These are phyloP conservation scores for Neofusicoccum cordaticola DNA, from an alignment of 2,329 filamentous ascomycete species.

Conservation along the genomic window DNA sequence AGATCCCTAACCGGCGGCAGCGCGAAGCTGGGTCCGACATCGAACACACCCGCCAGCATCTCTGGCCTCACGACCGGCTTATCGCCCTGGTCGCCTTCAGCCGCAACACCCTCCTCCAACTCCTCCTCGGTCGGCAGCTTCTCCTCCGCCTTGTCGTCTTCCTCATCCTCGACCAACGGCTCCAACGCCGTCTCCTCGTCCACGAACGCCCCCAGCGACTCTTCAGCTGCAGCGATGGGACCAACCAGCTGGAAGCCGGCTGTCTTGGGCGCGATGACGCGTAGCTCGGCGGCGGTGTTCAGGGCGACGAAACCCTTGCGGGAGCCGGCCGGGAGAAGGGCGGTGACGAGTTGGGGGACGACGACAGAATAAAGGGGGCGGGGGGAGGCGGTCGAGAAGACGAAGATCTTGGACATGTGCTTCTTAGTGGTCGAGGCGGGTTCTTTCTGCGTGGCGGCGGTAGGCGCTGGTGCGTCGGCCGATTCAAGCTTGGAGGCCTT, in stretches of 20 bases:
- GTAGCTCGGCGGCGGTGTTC: conserved; percentile 73
- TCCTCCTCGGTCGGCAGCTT: conserved; percentile 25
- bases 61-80: conserved; percentile 65
- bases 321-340: conserved; percentile 59
- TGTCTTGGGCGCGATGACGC: conserved; percentile 39
- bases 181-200: conserved; percentile 21
- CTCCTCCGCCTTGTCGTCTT: conserved; percentile 24
- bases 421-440: not conserved
- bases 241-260: conserved; percentile 27
- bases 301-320: conserved; percentile 72
- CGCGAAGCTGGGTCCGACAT: conserved; percentile 65
- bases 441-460: conserved; percentile 24
- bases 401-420: conserved; percentile 50
- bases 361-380: conserved; percentile 59
- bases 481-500: not conserved
- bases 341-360: conserved; percentile 58
- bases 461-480: not conserved
- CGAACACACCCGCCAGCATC: conserved; percentile 67
- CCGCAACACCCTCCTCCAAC: conserved; percentile 31
- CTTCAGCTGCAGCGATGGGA: conserved; percentile 27
- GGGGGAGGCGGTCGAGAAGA: conserved; percentile 64
- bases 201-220: conserved; percentile 25
- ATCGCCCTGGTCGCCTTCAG: conserved; percentile 43
- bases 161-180: conserved; percentile 25
- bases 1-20: conserved; percentile 71